phyloP scores from a whole-genome alignment of 1,284 basidiomycete species.

The Irpex rosettiformis region DNA sequence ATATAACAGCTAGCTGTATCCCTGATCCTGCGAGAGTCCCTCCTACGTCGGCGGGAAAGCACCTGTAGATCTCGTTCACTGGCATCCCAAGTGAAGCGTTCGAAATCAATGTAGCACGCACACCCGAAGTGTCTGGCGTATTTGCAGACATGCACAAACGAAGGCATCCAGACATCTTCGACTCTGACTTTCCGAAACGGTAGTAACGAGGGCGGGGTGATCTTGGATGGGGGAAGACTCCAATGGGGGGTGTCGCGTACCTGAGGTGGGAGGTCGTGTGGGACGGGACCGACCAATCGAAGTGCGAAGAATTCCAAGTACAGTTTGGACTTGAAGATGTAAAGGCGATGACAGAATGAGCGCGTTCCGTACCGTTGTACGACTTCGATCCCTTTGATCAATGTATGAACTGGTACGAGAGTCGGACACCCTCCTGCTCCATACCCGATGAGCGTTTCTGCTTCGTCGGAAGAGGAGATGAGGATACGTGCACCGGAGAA shows the following conservation, averaged over 20 bases:
- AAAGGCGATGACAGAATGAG: background rate
- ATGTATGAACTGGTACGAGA: background rate
- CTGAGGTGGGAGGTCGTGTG: background rate
- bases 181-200: background rate
- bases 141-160: background rate
- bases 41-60: background rate
- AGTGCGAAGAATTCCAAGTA: background rate
- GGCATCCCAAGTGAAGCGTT: background rate
- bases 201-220: background rate
- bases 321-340: background rate
- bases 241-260: background rate
- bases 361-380: background rate
- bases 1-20: too few relatives aligned
- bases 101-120: background rate
- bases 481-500: background rate
- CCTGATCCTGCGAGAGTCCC: too few relatives aligned
- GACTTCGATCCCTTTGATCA: background rate
- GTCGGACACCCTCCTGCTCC: background rate
- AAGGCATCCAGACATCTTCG: background rate
- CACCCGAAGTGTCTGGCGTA: background rate
- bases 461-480: background rate
- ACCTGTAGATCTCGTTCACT: background rate
- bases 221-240: background rate
- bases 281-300: background rate
- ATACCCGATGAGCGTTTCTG: background rate